These are phyloP conservation scores for Rosa chinensis DNA, from an alignment of 306 rosid species.

Conservation along the genomic window DNA sequence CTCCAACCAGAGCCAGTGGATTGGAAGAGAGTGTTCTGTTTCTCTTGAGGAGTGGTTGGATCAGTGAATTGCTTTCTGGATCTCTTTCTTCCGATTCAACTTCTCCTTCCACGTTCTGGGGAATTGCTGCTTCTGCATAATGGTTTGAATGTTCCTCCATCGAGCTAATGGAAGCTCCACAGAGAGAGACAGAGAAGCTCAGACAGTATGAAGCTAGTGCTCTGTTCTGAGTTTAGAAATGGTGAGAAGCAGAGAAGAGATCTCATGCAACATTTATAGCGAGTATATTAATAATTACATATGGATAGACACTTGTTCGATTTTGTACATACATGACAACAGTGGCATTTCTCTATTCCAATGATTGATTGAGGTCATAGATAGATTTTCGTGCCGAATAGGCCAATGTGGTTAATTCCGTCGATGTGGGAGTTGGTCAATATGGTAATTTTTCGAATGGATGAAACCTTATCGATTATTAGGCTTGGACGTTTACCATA, in stretches of 20 bases:
- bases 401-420: background rate
- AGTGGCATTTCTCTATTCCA: background rate
- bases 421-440: background rate
- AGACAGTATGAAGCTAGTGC: background rate
- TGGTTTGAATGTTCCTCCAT: conserved; percentile 52
- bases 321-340: background rate
- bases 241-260: background rate
- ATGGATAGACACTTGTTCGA: background rate
- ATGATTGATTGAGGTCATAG: background rate
- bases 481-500: conserved; percentile 3
- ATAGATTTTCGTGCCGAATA: background rate
- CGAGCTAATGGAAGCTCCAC: conserved; percentile 14
- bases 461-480: background rate
- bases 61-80: conserved; percentile 60
- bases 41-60: conserved; percentile 61
- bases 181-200: background rate
- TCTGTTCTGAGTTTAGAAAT: background rate
- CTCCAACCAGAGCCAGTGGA: conserved; percentile 77
- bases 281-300: no score
- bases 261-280: background rate
- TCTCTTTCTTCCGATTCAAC: conserved; percentile 54
- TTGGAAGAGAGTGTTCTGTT: conserved; percentile 65
- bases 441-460: background rate
- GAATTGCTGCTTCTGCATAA: conserved; percentile 27
- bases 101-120: conserved; percentile 38